Percentiles rank a stretch among this genome's conserved stretches.
Evolutionary conservation across 2,329 filamentous ascomycete species (phyloP).

Genomic region (Dothistroma pini): DNA sequence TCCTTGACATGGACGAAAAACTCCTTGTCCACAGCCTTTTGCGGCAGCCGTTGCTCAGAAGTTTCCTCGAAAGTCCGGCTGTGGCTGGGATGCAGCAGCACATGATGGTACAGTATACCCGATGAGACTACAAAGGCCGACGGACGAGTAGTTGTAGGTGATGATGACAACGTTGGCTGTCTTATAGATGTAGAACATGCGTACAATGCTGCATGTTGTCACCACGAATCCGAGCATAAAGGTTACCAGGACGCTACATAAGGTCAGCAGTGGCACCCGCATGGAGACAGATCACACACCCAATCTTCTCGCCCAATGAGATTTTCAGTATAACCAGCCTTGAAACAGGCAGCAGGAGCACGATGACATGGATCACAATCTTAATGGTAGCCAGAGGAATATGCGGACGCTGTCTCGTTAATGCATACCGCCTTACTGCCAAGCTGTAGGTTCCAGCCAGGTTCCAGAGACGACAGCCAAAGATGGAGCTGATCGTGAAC

Average conservation of each 20-base stretch:
- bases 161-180: conserved; percentile 7
- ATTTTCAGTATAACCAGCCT: conserved; percentile 14
- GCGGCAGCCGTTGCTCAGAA: conserved; percentile 2
- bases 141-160: conserved; percentile 14
- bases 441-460: conserved; percentile 13
- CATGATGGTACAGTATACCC: conserved; percentile 20
- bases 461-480: conserved; percentile 12
- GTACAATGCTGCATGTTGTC: conserved; percentile 15
- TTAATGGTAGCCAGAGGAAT: conserved; percentile 11
- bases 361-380: conserved; percentile 14
- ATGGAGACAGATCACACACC: conserved; percentile 5
- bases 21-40: neutral
- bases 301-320: conserved; percentile 11
- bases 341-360: conserved; percentile 14
- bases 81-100: conserved; percentile 19
- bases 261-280: neutral
- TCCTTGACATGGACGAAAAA: neutral
- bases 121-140: conserved; percentile 11
- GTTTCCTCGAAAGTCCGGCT: conserved; percentile 13
- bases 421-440: conserved; percentile 11
- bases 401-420: conserved; percentile 11
- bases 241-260: neutral
- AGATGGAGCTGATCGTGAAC: conserved; percentile 9
- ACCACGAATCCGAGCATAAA: conserved; percentile 18
- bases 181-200: conserved; percentile 8